Evolutionary conservation across 306 rosid species (phyloP), one percentile per base, ranked within the genome.

Genomic region (Cicer yamashitae): DNA sequence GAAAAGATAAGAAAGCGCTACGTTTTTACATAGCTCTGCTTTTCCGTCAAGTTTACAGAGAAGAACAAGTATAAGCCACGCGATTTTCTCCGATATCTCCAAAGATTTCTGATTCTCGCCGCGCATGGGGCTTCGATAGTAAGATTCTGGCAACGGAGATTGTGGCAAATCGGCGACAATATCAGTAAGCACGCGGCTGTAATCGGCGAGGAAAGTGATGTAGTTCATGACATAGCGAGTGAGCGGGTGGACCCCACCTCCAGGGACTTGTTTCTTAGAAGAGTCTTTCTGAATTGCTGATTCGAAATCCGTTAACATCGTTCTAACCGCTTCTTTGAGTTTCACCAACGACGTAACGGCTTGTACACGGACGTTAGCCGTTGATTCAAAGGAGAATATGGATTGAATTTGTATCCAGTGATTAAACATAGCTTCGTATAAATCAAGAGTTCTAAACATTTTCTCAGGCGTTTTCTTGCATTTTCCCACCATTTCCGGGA

Each of bases 181-280:
- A 10, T 89, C 89, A 0, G 74, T 13, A 10, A 94, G 84, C 0
- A 87, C 67, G 22, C 80, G 82, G 59, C 79, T 79, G 87, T 90
- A 91, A 43, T 90, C 98, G 40, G 87, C 47, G 5, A 94, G 89
- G 59, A 90, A 66, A 0, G 89, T 13, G 6, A 94, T 30, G 74
- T 94, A 94, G 54, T 91, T 90, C 96, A 94, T 88, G 6, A 89
- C 96, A 79, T 94, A 89, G 10, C 93, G 89, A 17, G 96, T 91
- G 51, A 94, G 89, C 0, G 96, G 94, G 60, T 94, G 98, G 59
- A 89, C 74, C 0, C 91, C 97, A 22, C 96, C 97, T 13, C 86
- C 83, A 0, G 89, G 89, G 1, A 86, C 77, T 0, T 83, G 56
- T n/a, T 51, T 74, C 79, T 83, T 87, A 7, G 93, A 85, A 2